Evolutionary conservation across 495 filamentous ascomycete species (phyloP).

Genomic region (Podospora comata): DNA sequence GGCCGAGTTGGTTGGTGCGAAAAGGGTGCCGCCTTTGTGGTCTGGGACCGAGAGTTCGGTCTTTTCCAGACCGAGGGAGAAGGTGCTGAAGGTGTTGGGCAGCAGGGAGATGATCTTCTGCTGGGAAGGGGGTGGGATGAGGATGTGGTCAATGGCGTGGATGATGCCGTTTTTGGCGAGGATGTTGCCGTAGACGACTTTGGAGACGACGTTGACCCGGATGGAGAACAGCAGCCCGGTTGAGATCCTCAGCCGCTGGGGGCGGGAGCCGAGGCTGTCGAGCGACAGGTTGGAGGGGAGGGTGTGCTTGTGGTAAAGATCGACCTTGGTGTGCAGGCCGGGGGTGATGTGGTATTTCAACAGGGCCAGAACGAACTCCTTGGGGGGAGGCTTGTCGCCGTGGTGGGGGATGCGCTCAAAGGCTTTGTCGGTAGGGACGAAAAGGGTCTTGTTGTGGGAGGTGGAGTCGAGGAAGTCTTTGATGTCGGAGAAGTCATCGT

Average conservation of each 20-base stretch:
- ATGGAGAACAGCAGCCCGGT: constrained; percentile 55
- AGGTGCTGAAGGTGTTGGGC: constrained; percentile 72
- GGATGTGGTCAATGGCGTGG: constrained; percentile 67
- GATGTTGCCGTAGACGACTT: constrained; percentile 62
- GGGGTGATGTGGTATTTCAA: constrained; percentile 69
- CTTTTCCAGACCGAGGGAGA: constrained; percentile 64
- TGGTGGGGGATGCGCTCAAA: constrained; percentile 65
- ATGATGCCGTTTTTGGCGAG: constrained; percentile 70
- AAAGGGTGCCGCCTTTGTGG: constrained; percentile 56
- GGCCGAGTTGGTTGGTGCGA: constrained; percentile 73
- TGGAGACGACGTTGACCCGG: constrained; percentile 69
- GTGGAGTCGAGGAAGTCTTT: constrained; percentile 68
- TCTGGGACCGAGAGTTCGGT: constrained; percentile 55
- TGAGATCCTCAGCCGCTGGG: constrained; percentile 58
- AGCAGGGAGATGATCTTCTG: constrained; percentile 60
- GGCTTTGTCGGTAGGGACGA: constrained; percentile 72
- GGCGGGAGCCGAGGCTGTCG: constrained; percentile 51
- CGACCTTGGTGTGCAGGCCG: constrained; percentile 57
- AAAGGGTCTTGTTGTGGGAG: constrained; percentile 68
- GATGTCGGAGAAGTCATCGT: constrained; percentile 57
- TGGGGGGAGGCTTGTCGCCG: constrained; percentile 48
- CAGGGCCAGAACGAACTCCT: constrained; percentile 61
- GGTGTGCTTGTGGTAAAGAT: constrained; percentile 57
- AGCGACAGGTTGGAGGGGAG: constrained; percentile 63
- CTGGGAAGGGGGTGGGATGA: constrained; percentile 67